Percentiles rank a stretch among this genome's conserved stretches.
Conservation (phyloP, 257 asterid genomes). For the Gentiana dahurica region DNA sequence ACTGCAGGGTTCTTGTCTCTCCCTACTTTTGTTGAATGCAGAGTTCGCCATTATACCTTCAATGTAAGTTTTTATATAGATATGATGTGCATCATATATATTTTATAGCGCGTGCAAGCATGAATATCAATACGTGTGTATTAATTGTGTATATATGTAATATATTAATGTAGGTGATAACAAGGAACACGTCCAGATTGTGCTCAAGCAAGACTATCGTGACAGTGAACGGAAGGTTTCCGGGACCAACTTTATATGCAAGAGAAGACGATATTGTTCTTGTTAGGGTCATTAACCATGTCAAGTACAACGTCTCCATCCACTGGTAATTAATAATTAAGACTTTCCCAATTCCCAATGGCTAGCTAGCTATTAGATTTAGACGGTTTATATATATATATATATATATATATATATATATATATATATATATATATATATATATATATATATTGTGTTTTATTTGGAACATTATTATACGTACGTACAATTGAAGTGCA, state of each 20-base stretch:
- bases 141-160: no score
- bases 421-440: no score
- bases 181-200: slow-evolving; percentile 40
- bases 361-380: no score
- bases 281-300: slow-evolving; percentile 67
- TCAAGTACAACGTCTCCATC: slow-evolving; percentile 70
- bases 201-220: slow-evolving; percentile 69
- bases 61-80: slow-evolving; percentile 36
- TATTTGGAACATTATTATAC: no score
- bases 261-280: slow-evolving; percentile 73
- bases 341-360: neutral
- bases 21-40: slow-evolving; percentile 35
- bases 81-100: no score
- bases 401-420: no score
- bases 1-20: slow-evolving; percentile 26
- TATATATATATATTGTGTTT: no score
- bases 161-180: slow-evolving; percentile 44
- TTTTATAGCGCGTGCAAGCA: no score
- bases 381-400: no score
- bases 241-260: slow-evolving; percentile 84
- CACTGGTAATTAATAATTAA: slow-evolving; percentile 43
- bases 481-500: neutral
- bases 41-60: slow-evolving; percentile 72
- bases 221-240: slow-evolving; percentile 66
- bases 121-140: no score